Evolutionary conservation across 306 rosid genomes (phyloP).

Genomic region (Quercus aquifolioides): DNA sequence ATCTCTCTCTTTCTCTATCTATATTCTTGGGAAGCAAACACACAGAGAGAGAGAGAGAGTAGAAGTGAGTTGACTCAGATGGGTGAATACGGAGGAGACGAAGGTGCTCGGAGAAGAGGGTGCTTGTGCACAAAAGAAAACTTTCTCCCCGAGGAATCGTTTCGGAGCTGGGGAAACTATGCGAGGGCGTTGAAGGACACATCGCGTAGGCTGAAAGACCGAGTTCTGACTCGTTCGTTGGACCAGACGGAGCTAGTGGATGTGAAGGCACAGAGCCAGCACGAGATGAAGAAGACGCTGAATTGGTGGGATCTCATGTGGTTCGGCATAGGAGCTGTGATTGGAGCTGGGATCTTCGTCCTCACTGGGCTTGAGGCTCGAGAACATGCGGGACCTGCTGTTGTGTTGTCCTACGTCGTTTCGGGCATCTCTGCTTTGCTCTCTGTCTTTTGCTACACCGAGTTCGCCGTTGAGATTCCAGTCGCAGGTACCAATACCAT

Average conservation of each 20-base stretch:
- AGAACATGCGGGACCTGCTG: conserved; percentile 58
- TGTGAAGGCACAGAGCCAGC: conserved; percentile 53
- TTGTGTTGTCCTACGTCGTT: conserved; percentile 63
- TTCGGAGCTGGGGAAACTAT: conserved; percentile 59
- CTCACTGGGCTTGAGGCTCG: conserved; percentile 78
- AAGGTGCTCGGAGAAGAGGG: conserved; percentile 40
- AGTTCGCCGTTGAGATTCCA: conserved; percentile 88
- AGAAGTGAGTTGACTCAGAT: conserved; percentile 9
- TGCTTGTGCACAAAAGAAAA: conserved; percentile 42
- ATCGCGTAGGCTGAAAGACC: conserved; percentile 47
- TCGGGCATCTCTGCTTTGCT: conserved; percentile 88
- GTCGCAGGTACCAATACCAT: conserved; percentile 53
- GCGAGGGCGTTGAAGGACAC: conserved; percentile 43
- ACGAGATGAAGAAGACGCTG: conserved; percentile 81
- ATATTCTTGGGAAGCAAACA: too few relatives aligned
- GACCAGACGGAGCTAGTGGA: conserved; percentile 65
- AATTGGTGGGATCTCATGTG: conserved; percentile 95
- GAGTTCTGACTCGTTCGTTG: conserved; percentile 49
- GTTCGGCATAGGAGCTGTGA: conserved; percentile 81
- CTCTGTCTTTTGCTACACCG: conserved; percentile 91
- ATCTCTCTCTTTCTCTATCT: too few relatives aligned
- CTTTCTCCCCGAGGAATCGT: conserved; percentile 86
- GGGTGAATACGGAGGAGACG: conserved; percentile 14
- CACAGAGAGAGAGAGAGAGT: too few relatives aligned
- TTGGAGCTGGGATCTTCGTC: conserved; percentile 81